Base-by-base conservation (phyloP, 1,284 basidiomycete genomes). In the Inonotus obliquus region DNA sequence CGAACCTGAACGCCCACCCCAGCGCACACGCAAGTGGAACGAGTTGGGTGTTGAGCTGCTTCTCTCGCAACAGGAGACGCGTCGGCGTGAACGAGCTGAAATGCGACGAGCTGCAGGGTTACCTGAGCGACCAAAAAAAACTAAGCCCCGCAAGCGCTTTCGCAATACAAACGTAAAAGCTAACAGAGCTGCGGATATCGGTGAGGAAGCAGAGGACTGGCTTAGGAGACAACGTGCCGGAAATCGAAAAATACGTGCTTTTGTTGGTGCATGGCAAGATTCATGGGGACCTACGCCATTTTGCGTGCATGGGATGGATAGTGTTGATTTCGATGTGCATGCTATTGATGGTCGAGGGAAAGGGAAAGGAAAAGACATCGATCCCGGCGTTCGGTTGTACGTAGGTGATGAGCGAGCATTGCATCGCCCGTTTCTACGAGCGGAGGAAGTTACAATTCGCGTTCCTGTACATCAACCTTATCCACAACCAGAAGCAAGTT, bases 221-320 rank as follows among this genome's bases (percentile, higher is more conserved):
- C 35, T 63, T 2, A 27, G 35, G 21, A 19, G 25, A 19, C 52
- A 47, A n/a, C 27, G 41, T 29, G 41, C 17, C 10, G 52, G 27
- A 25, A 25, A 56, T 11, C 27, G 37, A 13, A 32, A 45, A 59
- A 27, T 32, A 19, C 48, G 57, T 13, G 25, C 35, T 23, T 63
- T 59, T 29, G 21, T 63, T 23, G 62, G 62, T 11, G 29, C 19
- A 21, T 63, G 62, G 62, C 38, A 48, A 25, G 37, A 52, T 35
- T 25, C 45, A 32, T 63, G 62, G 62, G 62, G 62, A 0, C 35
- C 49, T 0, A 23, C 41, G 10, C 49, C 61, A 14, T 11, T 27
- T 23, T 45, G n/a, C 4, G 21, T 62, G n/a, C 49, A 38, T 17
- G 44, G 13, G 29, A 62, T 62, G 61, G 51, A 38, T 13, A 10